Base-by-base conservation (phyloP, 1,284 basidiomycete genomes). In the Volvariella surrecta region DNA sequence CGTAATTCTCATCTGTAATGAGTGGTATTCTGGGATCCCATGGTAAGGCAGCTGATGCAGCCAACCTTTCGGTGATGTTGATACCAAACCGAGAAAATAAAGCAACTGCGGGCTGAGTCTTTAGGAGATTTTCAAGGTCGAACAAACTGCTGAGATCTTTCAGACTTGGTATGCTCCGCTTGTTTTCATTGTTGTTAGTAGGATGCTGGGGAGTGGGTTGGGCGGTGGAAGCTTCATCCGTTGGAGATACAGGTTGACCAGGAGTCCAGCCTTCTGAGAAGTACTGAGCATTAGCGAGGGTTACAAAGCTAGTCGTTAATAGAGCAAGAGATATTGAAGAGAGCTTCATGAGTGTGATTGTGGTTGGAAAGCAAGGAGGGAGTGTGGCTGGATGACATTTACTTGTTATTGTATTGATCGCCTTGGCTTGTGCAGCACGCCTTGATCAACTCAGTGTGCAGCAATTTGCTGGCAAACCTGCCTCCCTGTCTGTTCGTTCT, bases 241-340 rank as follows among this genome's bases (percentile, higher is more conserved):
- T 55, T n/a, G 62, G 55, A 3, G 66, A 58, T 6, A 66, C 63
- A 3, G 73, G 61, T 56, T 87, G 77, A 22, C 83, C 84, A 2
- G 85, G 86, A 28, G 65, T 56, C 86, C 85, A 88, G n/a, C 85
- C 85, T 19, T 68, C 66, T 2, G 83, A 87, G 58, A 87, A 79
- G 58, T 87, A 87, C 49, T 85, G 78, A 8, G 82, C 82, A 38
- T 59, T 62, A 34, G 58, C 68, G 15, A 68, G 62, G 38, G 59
- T 58, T 42, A 61, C 56, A 11, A 28, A 28, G 11, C 6, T 28
- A 43, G 76, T 49, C 32, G 57, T 48, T 40, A 62, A 52, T 31
- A 63, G 46, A 42, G 62, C 54, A 50, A 67, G 54, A 44, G 60
- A 56, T 24, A 66, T 52, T 32, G 52, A 50, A 41, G 57, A 58